Evolutionary conservation across 306 rosid species (phyloP).

Genomic region (Cercis canadensis): DNA sequence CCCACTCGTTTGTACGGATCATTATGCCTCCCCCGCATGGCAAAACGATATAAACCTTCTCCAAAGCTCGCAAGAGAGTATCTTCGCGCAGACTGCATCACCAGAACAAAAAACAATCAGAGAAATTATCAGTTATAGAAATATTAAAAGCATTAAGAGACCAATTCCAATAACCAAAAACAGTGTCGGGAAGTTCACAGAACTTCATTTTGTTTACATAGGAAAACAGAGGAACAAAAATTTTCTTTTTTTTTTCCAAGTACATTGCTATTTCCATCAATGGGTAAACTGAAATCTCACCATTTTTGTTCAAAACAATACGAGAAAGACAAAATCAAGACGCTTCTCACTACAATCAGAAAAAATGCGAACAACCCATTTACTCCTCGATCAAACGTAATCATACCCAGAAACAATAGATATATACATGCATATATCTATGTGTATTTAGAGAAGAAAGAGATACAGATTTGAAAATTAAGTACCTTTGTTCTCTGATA

Average conservation of each 20-base stretch:
- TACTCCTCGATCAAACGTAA: not conserved
- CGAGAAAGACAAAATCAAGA: slow-evolving; percentile 14
- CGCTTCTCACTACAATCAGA: slow-evolving; percentile 9
- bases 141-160: not conserved
- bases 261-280: slow-evolving; percentile 35
- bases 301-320: slow-evolving; percentile 14
- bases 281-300: slow-evolving; percentile 18
- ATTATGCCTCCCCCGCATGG: slow-evolving; percentile 72
- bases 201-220: slow-evolving; percentile 27
- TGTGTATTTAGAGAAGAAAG: not conserved
- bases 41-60: slow-evolving; percentile 43
- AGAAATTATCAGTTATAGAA: slow-evolving; percentile 12
- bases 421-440: not conserved
- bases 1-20: slow-evolving; percentile 55
- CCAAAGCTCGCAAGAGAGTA: slow-evolving; percentile 31
- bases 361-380: not conserved
- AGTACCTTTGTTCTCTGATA: slow-evolving; percentile 25
- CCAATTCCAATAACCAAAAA: slow-evolving; percentile 6
- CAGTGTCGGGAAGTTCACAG: slow-evolving; percentile 11
- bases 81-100: slow-evolving; percentile 36
- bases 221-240: slow-evolving; percentile 4
- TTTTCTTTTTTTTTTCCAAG: not conserved
- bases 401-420: not conserved
- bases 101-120: slow-evolving; percentile 13
- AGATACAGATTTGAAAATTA: slow-evolving; percentile 22